These are phyloP conservation scores for Candida ipomoeae DNA, from an alignment of 805 yeast genomes.

Conservation along the genomic window DNA sequence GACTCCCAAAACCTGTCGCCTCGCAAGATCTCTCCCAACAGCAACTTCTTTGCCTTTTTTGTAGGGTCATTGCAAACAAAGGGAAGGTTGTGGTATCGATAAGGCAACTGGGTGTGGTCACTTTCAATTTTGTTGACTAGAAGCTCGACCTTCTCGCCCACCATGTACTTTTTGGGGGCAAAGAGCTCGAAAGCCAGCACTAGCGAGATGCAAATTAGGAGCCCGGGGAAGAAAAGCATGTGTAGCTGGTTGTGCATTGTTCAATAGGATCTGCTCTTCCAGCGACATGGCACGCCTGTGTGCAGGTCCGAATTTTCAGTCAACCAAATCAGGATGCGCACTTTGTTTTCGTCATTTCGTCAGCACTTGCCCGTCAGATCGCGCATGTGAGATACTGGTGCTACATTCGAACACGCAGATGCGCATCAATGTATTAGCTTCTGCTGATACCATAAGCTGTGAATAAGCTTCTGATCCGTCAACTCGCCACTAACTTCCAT, in stretches of 20 bases:
- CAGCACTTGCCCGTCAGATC: not conserved
- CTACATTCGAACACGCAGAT: not conserved
- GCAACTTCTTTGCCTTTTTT: slow-evolving; percentile 50
- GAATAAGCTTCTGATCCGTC: not conserved
- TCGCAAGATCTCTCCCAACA: slow-evolving; percentile 70
- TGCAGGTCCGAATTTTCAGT: not conserved
- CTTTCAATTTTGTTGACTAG: slow-evolving; percentile 76
- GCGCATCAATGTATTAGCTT: not conserved
- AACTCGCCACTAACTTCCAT: not conserved
- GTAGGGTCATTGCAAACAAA: slow-evolving; percentile 71
- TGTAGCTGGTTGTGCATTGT: not conserved
- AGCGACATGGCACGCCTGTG: not conserved
- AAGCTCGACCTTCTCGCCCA: slow-evolving; percentile 63
- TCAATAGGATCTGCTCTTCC: not conserved
- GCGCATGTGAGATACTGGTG: not conserved
- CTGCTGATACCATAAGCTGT: not conserved
- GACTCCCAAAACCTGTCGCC: slow-evolving; percentile 81
- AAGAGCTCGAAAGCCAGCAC: slow-evolving; percentile 18
- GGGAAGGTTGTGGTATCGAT: slow-evolving; percentile 69
- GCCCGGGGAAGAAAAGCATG: slow-evolving; percentile 9
- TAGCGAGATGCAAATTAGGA: slow-evolving; percentile 5
- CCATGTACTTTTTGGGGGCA: slow-evolving; percentile 35
- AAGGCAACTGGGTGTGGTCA: slow-evolving; percentile 72
- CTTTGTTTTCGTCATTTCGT: not conserved
- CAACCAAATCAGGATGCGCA: not conserved